Percentiles rank a stretch among this genome's conserved stretches.
Evolutionary conservation across 129 eudicot species (phyloP).

Genomic region (Arctium minus): DNA sequence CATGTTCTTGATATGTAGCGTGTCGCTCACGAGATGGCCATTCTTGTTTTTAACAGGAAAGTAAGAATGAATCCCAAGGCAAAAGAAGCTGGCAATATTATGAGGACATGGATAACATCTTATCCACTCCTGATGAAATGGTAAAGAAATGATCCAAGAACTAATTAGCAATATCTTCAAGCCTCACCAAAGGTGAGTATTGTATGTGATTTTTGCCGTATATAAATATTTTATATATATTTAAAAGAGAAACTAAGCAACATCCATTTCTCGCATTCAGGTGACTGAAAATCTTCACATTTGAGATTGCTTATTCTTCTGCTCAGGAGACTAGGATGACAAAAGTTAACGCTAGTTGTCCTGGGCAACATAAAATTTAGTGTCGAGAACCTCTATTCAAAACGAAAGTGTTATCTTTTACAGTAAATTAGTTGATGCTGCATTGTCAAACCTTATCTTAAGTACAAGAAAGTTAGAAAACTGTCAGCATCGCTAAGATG

Average conservation of each 20-base stretch:
- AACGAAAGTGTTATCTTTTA: background rate
- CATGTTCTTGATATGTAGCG: background rate
- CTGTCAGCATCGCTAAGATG: background rate
- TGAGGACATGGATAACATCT: conserved; percentile 51
- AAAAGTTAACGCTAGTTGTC: background rate
- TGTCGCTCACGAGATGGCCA: background rate
- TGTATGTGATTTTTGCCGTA: background rate
- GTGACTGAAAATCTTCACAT: background rate
- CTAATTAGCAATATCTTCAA: background rate
- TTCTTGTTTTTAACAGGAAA: conserved; percentile 52
- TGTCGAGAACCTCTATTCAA: background rate
- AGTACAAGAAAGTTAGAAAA: background rate
- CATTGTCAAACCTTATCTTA: background rate
- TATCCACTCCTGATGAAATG: conserved; percentile 43
- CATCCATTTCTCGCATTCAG: background rate
- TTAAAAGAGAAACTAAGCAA: background rate
- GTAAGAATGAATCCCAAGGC: conserved; percentile 49
- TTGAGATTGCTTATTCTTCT: background rate
- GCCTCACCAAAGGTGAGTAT: background rate
- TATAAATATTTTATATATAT: background rate
- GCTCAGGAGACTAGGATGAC: background rate
- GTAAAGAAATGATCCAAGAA: conserved; percentile 36
- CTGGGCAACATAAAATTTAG: background rate
- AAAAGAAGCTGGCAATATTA: conserved; percentile 76
- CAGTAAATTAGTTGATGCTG: background rate